Conservation (phyloP, 108 stramenopile genomes). For the Nannochloropsis oceanica region DNA sequence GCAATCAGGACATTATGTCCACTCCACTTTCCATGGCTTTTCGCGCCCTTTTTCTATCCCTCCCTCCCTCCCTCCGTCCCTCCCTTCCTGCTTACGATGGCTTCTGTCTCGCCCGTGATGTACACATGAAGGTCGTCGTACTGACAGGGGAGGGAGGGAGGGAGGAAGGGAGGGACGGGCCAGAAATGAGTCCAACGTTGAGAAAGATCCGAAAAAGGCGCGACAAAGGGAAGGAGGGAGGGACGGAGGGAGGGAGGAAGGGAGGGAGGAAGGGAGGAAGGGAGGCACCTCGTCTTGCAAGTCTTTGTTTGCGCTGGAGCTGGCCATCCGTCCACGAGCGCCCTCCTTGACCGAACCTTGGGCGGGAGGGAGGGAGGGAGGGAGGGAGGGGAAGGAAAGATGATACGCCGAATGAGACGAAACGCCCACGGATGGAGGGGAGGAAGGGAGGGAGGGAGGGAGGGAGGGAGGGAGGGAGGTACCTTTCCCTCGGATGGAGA, state of each 20-base stretch:
- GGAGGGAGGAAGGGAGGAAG: background rate
- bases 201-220: background rate
- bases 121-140: conserved; percentile 82
- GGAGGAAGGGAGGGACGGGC: background rate
- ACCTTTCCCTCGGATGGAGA: conserved; percentile 96
- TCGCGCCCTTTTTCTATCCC: background rate
- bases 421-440: no score
- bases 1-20: no score
- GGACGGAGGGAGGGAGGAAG: no score
- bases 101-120: conserved; percentile 77
- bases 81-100: background rate
- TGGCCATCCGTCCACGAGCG: conserved; percentile 60
- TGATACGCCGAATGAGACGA: background rate
- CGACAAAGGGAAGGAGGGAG: background rate
- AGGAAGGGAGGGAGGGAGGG: no score
- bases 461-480: no score
- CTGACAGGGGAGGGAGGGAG: background rate
- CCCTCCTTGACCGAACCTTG: conserved; percentile 72
- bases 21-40: background rate
- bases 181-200: no score
- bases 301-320: conserved; percentile 52
- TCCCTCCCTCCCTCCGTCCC: background rate
- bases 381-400: background rate
- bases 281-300: background rate
- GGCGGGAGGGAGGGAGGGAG: background rate